A percentile compares a stretch with the other conserved stretches of the same genome.
Evolutionary conservation across 1,139 yeast genomes (phyloP).

Genomic region (Yamadazyma triangularis): DNA sequence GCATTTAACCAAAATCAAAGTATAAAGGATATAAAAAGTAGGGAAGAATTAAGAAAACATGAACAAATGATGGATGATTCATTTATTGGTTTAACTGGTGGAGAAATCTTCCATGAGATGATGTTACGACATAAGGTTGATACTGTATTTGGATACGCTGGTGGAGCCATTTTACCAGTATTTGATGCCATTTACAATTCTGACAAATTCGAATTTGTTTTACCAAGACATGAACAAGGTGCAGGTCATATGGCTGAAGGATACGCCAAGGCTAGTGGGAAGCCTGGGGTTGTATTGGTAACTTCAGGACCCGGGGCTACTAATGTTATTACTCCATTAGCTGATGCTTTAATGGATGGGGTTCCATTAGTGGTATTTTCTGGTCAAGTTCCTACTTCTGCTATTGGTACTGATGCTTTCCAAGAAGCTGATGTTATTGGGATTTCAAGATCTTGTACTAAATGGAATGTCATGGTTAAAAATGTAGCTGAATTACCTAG

Average conservation of each 20-base stretch:
- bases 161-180: constrained; percentile 97
- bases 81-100: constrained; percentile 92
- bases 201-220: constrained; percentile 78
- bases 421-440: constrained; percentile 99
- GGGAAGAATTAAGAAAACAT: constrained; percentile 8
- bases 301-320: constrained; percentile 99
- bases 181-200: constrained; percentile 96
- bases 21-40: constrained; percentile 10
- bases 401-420: constrained; percentile 97
- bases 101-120: constrained; percentile 98
- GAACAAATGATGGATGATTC: constrained; percentile 63
- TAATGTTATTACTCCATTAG: constrained; percentile 94
- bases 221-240: constrained; percentile 98
- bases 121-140: constrained; percentile 95
- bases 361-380: constrained; percentile 96
- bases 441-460: constrained; percentile 93
- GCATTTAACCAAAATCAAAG: constrained; percentile 23
- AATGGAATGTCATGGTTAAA: constrained; percentile 99
- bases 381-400: constrained; percentile 94
- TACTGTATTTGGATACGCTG: constrained; percentile 92
- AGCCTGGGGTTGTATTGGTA: constrained; percentile 97
- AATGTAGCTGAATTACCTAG: constrained; percentile 90
- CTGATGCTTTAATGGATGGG: constrained; percentile 96
- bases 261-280: constrained; percentile 91
- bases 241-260: constrained; percentile 99